phyloP scores from a whole-genome alignment of 345 rosid species.

The Punica granatum region DNA sequence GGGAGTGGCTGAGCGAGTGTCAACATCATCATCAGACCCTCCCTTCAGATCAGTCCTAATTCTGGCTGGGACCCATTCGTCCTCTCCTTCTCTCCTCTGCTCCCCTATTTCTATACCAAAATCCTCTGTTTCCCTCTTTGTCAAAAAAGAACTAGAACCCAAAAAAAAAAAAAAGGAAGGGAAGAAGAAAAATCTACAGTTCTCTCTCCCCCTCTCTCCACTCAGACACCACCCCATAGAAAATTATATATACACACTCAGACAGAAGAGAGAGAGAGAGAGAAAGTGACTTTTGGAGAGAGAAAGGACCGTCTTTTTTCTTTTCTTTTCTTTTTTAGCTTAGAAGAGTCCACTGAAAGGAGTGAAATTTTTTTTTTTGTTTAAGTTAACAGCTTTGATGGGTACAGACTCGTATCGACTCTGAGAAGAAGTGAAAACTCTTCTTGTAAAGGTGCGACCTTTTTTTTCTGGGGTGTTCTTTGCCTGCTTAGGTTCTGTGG shows the following conservation, averaged over 20 bases:
- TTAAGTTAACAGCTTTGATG: slow-evolving; percentile 1
- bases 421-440: slow-evolving; percentile 3
- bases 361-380: background rate
- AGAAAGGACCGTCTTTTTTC: slow-evolving; percentile 8
- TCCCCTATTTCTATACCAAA: slow-evolving; percentile 4
- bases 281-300: slow-evolving; percentile 12
- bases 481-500: background rate
- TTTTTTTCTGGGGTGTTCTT: background rate
- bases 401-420: background rate
- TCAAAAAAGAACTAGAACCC: background rate
- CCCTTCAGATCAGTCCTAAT: background rate
- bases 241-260: background rate
- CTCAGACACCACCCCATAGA: background rate
- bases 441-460: slow-evolving; percentile 1
- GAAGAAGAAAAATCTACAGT: background rate
- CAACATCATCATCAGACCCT: background rate
- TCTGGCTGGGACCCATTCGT: slow-evolving; percentile 2
- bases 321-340: slow-evolving; percentile 1
- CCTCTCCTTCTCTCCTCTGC: slow-evolving; percentile 1
- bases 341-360: slow-evolving; percentile 20
- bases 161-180: background rate
- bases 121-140: background rate
- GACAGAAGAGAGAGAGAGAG: background rate
- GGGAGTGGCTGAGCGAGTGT: background rate
- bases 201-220: too few relatives aligned